Evolutionary conservation across 257 asterid species (phyloP).

Genomic region (Nicotiana attenuata): DNA sequence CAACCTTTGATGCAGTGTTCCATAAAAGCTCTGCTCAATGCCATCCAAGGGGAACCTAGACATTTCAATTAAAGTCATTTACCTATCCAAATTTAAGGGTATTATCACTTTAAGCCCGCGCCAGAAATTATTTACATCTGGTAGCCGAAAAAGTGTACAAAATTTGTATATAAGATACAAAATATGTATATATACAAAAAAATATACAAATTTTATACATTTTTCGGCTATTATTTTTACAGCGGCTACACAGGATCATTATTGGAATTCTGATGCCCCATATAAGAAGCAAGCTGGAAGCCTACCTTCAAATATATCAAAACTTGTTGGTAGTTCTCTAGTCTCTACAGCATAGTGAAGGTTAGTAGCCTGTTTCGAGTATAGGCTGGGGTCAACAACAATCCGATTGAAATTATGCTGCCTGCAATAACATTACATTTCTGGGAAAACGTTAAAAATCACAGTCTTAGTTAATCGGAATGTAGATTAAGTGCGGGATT

Average conservation of each 20-base stretch:
- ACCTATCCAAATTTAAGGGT: background rate
- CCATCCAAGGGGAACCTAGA: conserved; percentile 57
- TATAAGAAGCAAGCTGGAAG: background rate
- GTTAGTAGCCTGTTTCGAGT: conserved; percentile 16
- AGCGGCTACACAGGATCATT: background rate
- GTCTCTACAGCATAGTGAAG: conserved; percentile 35
- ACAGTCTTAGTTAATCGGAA: background rate
- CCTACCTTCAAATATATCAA: conserved; percentile 47
- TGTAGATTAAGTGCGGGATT: too few species aligned
- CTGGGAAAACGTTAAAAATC: background rate
- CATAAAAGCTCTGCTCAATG: conserved; percentile 39
- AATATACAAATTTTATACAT: too few species aligned
- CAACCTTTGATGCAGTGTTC: conserved; percentile 46
- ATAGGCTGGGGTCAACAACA: conserved; percentile 43
- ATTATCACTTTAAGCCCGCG: too few species aligned
- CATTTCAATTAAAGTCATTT: background rate
- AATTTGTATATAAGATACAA: too few species aligned
- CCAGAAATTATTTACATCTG: too few species aligned
- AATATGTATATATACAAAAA: too few species aligned
- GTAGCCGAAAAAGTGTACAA: too few species aligned
- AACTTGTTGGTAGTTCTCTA: conserved; percentile 42
- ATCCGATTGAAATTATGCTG: conserved; percentile 23
- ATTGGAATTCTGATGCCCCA: background rate
- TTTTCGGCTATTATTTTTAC: too few species aligned
- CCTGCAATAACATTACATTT: conserved; percentile 22